Evolutionary conservation across 1,139 yeast species (phyloP), one percentile per base, ranked within the genome.

Genomic region (Debaryomycetaceae sp.): DNA sequence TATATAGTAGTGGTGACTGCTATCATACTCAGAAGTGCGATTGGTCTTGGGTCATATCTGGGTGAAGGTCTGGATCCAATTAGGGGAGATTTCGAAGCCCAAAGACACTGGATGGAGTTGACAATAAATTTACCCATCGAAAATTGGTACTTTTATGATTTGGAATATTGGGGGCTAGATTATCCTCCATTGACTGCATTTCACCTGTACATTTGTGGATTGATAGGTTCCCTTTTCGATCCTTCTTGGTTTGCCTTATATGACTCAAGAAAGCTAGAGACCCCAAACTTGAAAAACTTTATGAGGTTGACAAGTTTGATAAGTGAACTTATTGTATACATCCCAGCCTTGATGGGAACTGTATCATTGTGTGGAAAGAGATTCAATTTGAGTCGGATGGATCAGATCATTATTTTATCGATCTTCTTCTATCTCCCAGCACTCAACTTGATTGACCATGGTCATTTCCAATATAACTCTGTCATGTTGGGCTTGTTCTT

Each of bases 61-160:
- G 99, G 96, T 0, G 62, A 66, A 51, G 68, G 72, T 7, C 68
- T 72, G 4, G 81, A 84, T 11, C 98, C 98, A 6, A 79, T 88
- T 79, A 83, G 73, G 68, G 99, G 99, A 4, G 99, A 93, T 62
- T 93, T 93, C 60, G 99, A 95, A 64, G 98, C 99, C 0, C 99
- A 95, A 63, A 76, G 99, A 52, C 99, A 93, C 62, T 93, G 99
- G 99, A 78, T 93, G 81, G 99, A 95, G 62, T 72, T 93, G 46
- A 91, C 99, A 0, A 81, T 75, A 38, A 80, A 83, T 53, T 62
- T 91, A 43, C 96, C 97, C 0, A 65, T 88, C 2, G 65, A 70
- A 1, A 58, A 85, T 50, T 95, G 99, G 99, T 93, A 93, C 61
- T 87, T 78, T 66, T 89, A 83, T 62, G 97, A 93, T 60, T 72